A percentile compares a stretch with the other conserved stretches of the same genome.
Evolutionary conservation across 2,329 filamentous ascomycete species (phyloP).

Genomic region (Exophiala spinifera): DNA sequence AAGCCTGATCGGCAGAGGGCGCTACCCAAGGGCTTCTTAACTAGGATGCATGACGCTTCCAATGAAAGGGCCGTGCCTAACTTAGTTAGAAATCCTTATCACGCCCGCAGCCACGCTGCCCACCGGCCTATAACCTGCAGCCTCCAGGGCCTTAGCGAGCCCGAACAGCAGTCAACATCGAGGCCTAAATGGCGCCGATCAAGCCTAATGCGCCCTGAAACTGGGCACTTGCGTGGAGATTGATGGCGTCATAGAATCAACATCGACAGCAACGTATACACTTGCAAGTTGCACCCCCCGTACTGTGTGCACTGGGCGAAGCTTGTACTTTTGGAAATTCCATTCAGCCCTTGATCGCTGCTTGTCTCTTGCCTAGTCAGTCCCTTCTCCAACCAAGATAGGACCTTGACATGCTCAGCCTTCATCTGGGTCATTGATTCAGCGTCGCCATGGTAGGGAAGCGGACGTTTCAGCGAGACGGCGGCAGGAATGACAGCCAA

Average conservation of each 20-base stretch:
- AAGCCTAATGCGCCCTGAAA: background rate
- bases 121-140: no score
- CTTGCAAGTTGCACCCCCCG: no score
- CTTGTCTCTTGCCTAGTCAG: no score
- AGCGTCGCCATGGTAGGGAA: conserved; percentile 19
- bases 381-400: no score
- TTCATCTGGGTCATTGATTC: background rate
- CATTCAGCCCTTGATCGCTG: background rate
- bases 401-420: background rate
- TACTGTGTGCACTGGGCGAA: background rate
- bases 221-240: background rate
- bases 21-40: no score
- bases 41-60: no score
- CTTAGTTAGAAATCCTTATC: no score
- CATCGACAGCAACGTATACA: no score
- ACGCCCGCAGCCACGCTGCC: no score
- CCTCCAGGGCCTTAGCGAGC: background rate
- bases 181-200: background rate
- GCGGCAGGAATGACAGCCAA: conserved; percentile 2
- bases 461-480: conserved; percentile 12
- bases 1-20: no score
- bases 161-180: no score
- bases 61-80: no score
- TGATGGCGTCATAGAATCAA: background rate
- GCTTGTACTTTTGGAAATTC: background rate